Evolutionary conservation across 805 yeast species (phyloP).

Genomic region (Barnettozyma wickerhamii): DNA sequence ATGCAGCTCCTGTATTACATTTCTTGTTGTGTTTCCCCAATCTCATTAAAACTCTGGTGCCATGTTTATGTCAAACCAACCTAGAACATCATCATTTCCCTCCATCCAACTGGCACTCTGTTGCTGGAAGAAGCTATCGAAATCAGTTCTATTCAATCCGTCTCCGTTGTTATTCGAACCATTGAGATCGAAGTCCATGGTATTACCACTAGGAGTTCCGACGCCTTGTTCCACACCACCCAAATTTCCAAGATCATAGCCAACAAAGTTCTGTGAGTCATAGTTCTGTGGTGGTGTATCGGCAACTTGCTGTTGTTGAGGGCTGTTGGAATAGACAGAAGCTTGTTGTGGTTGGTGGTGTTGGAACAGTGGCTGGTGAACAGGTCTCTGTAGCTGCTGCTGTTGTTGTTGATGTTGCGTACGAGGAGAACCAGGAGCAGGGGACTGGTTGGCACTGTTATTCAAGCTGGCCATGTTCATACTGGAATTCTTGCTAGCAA

Average conservation of each 20-base stretch:
- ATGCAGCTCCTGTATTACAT: not conserved
- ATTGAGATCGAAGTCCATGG: slow-evolving; percentile 9
- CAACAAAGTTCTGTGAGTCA: slow-evolving; percentile 7
- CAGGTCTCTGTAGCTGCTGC: slow-evolving; percentile 5
- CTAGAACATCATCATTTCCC: slow-evolving; percentile 83
- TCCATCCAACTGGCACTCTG: slow-evolving; percentile 85
- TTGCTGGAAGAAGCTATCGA: slow-evolving; percentile 68
- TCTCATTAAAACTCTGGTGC: slow-evolving; percentile 49
- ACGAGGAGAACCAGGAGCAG: not conserved
- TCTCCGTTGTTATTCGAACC: slow-evolving; percentile 21
- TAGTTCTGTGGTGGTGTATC: slow-evolving; percentile 7
- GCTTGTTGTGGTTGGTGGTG: slow-evolving; percentile 5
- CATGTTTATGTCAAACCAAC: slow-evolving; percentile 88
- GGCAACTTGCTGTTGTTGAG: slow-evolving; percentile 1
- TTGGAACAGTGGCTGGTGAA: slow-evolving; percentile 4
- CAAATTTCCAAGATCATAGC: slow-evolving; percentile 16
- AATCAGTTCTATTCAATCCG: slow-evolving; percentile 20
- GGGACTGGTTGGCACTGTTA: slow-evolving; percentile 1
- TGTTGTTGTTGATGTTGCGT: slow-evolving; percentile 5
- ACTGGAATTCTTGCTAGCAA: slow-evolving; percentile 17
- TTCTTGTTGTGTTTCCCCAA: not conserved
- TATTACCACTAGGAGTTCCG: slow-evolving; percentile 5
- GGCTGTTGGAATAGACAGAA: not conserved
- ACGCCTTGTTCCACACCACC: slow-evolving; percentile 9
- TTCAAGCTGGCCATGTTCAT: slow-evolving; percentile 2